Percentiles rank a stretch among this genome's conserved stretches.
phyloP scores from a whole-genome alignment of 2,329 filamentous ascomycete species.

The Colletotrichum ledebouriae region DNA sequence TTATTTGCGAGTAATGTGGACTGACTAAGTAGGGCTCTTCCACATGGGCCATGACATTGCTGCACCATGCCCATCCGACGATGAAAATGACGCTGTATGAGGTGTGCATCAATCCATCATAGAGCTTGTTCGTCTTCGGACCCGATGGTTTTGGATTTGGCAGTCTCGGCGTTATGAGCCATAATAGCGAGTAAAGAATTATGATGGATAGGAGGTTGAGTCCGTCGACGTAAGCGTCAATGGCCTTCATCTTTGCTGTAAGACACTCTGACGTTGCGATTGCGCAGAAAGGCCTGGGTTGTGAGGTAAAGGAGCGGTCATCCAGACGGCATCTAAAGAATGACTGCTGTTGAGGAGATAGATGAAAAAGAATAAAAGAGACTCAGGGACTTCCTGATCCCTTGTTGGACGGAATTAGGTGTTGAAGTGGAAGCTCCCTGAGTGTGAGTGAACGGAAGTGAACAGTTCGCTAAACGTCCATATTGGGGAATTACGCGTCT shows the following conservation, averaged over 20 bases:
- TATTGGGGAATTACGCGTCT: constrained; percentile 2
- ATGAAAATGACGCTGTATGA: constrained; percentile 46
- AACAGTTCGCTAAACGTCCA: constrained; percentile 33
- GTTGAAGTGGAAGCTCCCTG: neutral
- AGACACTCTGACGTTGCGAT: neutral
- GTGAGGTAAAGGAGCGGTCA: neutral
- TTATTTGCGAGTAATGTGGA: rapidly evolving
- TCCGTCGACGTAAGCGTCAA: constrained; percentile 37
- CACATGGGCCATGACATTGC: constrained; percentile 55
- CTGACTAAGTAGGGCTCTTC: constrained; percentile 69
- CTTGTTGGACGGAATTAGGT: neutral
- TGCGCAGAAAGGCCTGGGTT: neutral
- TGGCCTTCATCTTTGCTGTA: constrained; percentile 32
- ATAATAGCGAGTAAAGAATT: constrained; percentile 28
- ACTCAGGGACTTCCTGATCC: neutral
- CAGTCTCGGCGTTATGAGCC: constrained; percentile 32
- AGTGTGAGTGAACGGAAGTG: constrained; percentile 25
- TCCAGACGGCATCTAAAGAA: neutral
- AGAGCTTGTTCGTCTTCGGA: constrained; percentile 33
- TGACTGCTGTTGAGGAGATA: neutral
- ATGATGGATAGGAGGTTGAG: constrained; percentile 36
- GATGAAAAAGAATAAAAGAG: neutral
- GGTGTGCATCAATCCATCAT: constrained; percentile 36
- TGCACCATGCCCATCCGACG: constrained; percentile 54
- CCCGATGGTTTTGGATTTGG: constrained; percentile 25